Base-by-base conservation (phyloP, 192 early-diverging fungal genomes). In the Podila minutissima region DNA sequence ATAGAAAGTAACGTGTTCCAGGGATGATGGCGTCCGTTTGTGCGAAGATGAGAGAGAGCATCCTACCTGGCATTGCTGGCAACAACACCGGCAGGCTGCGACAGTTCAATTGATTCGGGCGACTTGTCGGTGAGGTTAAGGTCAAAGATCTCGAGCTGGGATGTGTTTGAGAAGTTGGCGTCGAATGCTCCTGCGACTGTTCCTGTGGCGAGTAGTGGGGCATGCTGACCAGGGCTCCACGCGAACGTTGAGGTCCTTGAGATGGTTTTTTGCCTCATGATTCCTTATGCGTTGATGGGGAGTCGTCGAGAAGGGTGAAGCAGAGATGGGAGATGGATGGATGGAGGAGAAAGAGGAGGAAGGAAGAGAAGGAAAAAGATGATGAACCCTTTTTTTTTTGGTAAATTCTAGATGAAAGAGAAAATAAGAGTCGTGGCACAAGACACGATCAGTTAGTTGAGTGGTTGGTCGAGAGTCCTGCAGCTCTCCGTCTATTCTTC, bases 171-270 rank as follows among this genome's bases (percentile, higher is more conserved):
- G 81, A 99, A 99, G 19, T 94, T 93, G 46, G 95, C 96, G 86
- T 99, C 98, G 65, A 99, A 88, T 26, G 98, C 98, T 5, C 98
- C 98, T 5, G 98, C 95, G 24, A 95, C 95, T 13, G 98, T 97
- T 62, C 96, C 98, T 5, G 91, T 86, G 5, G 97, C 98, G 62
- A 99, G 86, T 46, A 97, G 86, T 31, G 93, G 84, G 35, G 89
- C 71, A 35, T 92, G 87, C 72, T 94, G 92, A 51, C 88, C 87
- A 17, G 93, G 93, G 20, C 91, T 92, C 98, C 98, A 98, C 19
- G 95, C 94, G 60, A 95, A 87, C 13, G 94, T 95, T 8, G 96
- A 93, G 24, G 96, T 97, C 71, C 95, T 91, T 69, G 90, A 87
- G 61, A 94, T 84, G 71, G 86, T 87, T 62, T 86, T 92, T 66